phyloP scores from a whole-genome alignment of 2,329 filamentous ascomycete genomes.

The Exophiala dermatitidis region DNA sequence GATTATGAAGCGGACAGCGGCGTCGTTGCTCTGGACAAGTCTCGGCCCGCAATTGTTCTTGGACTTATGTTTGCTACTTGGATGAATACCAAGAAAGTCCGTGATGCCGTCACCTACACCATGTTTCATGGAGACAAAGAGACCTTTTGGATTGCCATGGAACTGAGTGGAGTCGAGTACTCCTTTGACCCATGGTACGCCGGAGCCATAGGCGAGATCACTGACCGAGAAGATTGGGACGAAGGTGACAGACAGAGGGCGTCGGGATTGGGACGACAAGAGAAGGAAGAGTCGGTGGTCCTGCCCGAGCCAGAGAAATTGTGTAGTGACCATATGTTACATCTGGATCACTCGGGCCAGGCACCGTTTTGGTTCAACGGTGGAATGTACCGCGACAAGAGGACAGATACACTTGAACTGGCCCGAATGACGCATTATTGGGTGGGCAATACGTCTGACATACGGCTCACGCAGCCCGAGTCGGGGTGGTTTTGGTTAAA shows the following conservation, averaged over 20 bases:
- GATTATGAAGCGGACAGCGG: constrained; percentile 41
- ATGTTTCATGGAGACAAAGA: constrained; percentile 44
- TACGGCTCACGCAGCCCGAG: neutral
- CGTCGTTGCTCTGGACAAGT: constrained; percentile 39
- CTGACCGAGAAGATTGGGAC: neutral
- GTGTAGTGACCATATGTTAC: constrained; percentile 4
- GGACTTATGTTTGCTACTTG: constrained; percentile 40
- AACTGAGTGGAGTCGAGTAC: constrained; percentile 36
- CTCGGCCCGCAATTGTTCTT: constrained; percentile 33
- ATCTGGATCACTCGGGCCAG: constrained; percentile 4
- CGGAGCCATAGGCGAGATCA: constrained; percentile 8
- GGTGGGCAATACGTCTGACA: constrained; percentile 1
- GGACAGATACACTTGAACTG: neutral
- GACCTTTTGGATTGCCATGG: constrained; percentile 42
- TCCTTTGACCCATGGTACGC: constrained; percentile 32
- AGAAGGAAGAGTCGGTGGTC: no score
- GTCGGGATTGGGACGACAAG: neutral
- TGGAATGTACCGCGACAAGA: constrained; percentile 11
- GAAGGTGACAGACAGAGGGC: neutral
- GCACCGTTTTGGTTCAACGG: constrained; percentile 13
- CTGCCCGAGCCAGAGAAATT: neutral
- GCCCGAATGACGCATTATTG: constrained; percentile 8
- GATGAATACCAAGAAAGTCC: constrained; percentile 40
- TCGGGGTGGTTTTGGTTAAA: neutral
- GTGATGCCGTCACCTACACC: constrained; percentile 38